Percentiles rank a stretch among this genome's conserved stretches.
Evolutionary conservation across 345 rosid species (phyloP).

Genomic region (Pugionium dolabratum): DNA sequence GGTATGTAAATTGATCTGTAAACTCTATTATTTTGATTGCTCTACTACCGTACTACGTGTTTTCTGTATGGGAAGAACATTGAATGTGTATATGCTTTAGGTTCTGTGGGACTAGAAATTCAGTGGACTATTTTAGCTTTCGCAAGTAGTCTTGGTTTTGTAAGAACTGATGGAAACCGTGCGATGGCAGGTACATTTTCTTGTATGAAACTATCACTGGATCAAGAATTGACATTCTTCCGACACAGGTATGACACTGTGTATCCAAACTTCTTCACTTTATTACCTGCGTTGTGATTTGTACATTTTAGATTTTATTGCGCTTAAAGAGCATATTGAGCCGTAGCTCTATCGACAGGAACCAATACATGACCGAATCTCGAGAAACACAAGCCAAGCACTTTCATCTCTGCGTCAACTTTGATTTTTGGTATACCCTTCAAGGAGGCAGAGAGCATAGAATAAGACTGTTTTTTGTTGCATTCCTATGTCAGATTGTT

Average conservation of each 20-base stretch:
- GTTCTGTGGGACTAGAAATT: no score
- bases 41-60: background rate
- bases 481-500: conserved; percentile 10
- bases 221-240: conserved; percentile 59
- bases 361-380: conserved; percentile 75
- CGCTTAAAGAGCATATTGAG: conserved; percentile 7
- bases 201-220: conserved; percentile 85
- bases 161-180: background rate
- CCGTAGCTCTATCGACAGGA: conserved; percentile 49
- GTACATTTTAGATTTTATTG: conserved; percentile 1
- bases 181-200: conserved; percentile 69
- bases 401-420: conserved; percentile 52
- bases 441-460: conserved; percentile 12
- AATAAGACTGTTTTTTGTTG: background rate
- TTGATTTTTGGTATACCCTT: conserved; percentile 10
- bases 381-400: conserved; percentile 64
- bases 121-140: background rate
- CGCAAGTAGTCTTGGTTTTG: background rate
- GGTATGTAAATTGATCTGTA: conserved; percentile 49
- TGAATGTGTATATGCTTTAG: no score
- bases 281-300: background rate
- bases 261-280: conserved; percentile 4
- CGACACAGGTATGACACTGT: conserved; percentile 45
- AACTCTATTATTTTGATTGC: background rate
- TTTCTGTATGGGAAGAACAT: background rate